phyloP scores from a whole-genome alignment of 176 grass and related monocot genomes.

The Canna indica region DNA sequence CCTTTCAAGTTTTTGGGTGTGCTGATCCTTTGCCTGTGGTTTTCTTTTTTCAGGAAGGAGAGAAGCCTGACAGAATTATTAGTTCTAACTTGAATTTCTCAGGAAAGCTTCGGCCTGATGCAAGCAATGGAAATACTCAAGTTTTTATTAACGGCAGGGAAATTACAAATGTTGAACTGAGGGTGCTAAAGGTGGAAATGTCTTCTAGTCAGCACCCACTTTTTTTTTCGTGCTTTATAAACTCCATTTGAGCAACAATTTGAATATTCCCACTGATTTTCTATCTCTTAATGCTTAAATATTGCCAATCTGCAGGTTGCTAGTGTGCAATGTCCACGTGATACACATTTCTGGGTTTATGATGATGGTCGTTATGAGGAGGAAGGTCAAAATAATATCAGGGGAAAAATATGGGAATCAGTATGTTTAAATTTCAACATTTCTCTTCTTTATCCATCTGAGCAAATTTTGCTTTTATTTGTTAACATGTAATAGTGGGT shows the following conservation, averaged over 20 bases:
- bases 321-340: slow-evolving; percentile 82
- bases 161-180: slow-evolving; percentile 72
- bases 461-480: not conserved
- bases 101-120: slow-evolving; percentile 65
- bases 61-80: slow-evolving; percentile 57
- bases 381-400: slow-evolving; percentile 99
- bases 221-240: not conserved
- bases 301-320: slow-evolving; percentile 42
- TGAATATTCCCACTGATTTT: not conserved
- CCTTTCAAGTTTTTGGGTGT: not conserved
- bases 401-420: slow-evolving; percentile 80
- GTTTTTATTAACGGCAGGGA: slow-evolving; percentile 89
- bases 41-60: slow-evolving; percentile 45
- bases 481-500: not conserved
- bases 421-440: slow-evolving; percentile 39
- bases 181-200: slow-evolving; percentile 47
- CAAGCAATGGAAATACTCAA: slow-evolving; percentile 75
- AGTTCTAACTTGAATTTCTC: slow-evolving; percentile 80
- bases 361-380: slow-evolving; percentile 88
- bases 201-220: not conserved
- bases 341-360: slow-evolving; percentile 98
- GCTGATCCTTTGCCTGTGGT: not conserved
- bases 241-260: not conserved
- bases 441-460: not conserved
- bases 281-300: not conserved